phyloP scores from a whole-genome alignment of 345 rosid genomes.

The sweet orange (Citrus sinensis) region DVS_A1.0 CM039169.1:33467501-33468000 shows the following conservation, averaged over 20 bases:
- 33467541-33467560: not conserved
- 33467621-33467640: not conserved
- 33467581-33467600: not conserved
- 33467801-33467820: not conserved
- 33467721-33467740: not conserved
- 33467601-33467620: not conserved
- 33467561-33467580: not conserved
- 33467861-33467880: not conserved
- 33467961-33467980: too few species aligned
- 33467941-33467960: too few species aligned
- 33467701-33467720: not conserved
- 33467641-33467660: not conserved
- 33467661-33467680: not conserved
- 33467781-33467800: not conserved
- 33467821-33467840: not conserved
- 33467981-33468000: too few species aligned
- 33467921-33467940: too few species aligned
- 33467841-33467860: conserved; percentile 1
- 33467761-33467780: not conserved
- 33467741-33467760: not conserved
- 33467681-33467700: not conserved
- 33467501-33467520: not conserved
- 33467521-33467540: not conserved
- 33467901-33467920: not conserved
- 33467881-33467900: not conserved